A percentile compares a stretch with the other conserved stretches of the same genome.
Conservation (phyloP, 1,139 yeast species). For the Zygoascus hellenicus region DNA sequence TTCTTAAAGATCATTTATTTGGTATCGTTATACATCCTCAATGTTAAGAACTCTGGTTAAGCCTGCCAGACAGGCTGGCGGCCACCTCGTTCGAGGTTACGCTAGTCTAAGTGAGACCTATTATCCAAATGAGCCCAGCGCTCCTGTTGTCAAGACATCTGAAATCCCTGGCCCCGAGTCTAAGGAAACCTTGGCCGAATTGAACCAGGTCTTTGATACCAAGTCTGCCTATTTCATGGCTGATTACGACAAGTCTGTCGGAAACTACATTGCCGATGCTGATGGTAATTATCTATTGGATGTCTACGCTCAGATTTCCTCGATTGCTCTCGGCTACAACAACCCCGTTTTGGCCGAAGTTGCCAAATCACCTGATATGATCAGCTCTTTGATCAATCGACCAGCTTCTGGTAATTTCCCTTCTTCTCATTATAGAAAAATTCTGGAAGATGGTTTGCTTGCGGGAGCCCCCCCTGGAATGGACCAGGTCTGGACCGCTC, state of each 20-base stretch:
- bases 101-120: conserved; percentile 30
- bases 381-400: conserved; percentile 63
- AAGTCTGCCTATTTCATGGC: conserved; percentile 63
- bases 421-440: conserved; percentile 52
- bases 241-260: conserved; percentile 61
- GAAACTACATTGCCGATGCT: conserved; percentile 66
- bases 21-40: not conserved
- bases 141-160: conserved; percentile 47
- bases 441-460: conserved; percentile 43
- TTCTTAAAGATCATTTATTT: not conserved
- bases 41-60: conserved; percentile 3
- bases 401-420: conserved; percentile 79
- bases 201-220: conserved; percentile 55
- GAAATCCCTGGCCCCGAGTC: conserved; percentile 63
- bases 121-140: conserved; percentile 59
- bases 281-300: conserved; percentile 67
- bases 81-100: conserved; percentile 12
- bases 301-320: conserved; percentile 72
- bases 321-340: conserved; percentile 74
- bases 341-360: conserved; percentile 60
- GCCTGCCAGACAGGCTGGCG: not conserved
- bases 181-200: conserved; percentile 40
- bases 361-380: conserved; percentile 60
- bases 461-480: conserved; percentile 27
- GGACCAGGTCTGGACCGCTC: conserved; percentile 55